Conservation (phyloP, 257 asterid genomes). For the Nicotiana tomentosiformis region DNA sequence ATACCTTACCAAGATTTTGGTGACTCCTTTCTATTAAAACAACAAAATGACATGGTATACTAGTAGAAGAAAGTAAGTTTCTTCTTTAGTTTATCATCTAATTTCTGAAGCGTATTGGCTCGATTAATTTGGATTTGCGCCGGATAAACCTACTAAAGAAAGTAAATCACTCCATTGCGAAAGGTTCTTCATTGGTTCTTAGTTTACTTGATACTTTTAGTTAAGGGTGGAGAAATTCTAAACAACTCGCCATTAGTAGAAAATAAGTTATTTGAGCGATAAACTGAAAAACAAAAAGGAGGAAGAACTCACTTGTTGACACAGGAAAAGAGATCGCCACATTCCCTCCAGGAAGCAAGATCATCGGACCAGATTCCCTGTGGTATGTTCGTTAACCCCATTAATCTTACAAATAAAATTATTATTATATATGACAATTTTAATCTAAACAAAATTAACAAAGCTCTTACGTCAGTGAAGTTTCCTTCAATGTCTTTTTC, state of each 20-base stretch:
- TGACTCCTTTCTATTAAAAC: too few species aligned
- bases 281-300: background rate
- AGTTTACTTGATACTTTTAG: too few species aligned
- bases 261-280: background rate
- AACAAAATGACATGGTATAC: too few species aligned
- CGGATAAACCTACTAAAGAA: background rate
- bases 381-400: background rate
- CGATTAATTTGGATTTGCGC: background rate
- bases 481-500: conserved; percentile 52
- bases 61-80: too few species aligned
- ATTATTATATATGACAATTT: background rate
- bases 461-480: conserved; percentile 56
- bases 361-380: conserved; percentile 86
- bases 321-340: conserved; percentile 47
- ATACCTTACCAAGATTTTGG: too few species aligned
- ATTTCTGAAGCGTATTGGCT: background rate
- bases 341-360: conserved; percentile 66
- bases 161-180: background rate
- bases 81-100: background rate
- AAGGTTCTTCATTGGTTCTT: too few species aligned
- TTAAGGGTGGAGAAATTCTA: background rate
- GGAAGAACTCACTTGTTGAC: conserved; percentile 54
- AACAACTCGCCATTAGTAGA: background rate
- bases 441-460: background rate
- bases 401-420: background rate